Evolutionary conservation across 495 filamentous ascomycete species (phyloP), one percentile per base, ranked within the genome.

Genomic region (Chlorociboria aeruginascens): DNA sequence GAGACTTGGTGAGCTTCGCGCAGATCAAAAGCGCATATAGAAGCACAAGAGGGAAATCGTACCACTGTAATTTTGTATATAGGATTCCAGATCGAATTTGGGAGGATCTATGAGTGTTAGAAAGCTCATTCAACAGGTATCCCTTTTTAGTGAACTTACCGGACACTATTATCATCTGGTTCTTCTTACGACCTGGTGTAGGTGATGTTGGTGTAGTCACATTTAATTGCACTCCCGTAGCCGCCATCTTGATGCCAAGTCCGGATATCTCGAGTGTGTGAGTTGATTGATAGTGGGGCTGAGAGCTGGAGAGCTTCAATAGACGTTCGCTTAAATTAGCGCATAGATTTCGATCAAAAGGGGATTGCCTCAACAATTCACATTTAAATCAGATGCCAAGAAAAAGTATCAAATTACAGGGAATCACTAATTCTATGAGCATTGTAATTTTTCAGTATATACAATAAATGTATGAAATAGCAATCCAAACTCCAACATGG

Each of bases 1-100:
- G n/a, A 34, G n/a, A 28, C 0, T 1, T 11, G 6, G 25, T 45
- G 32, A 55, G 46, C 4, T 8, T 17, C 6, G 31, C 9, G 17
- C 7, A 11, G 9, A 30, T 11, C 6, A 16, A 6, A 6, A 34
- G 20, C 12, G 1, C 6, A 42, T 41, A 16, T 4, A 17, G 14
- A 12, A 10, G 9, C 14, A 4, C 38, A 13, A 20, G 11, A 40
- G 8, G 40, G n/a, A 3, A 25, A 35, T 52, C 64, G 40, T 64
- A 92, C 90, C 90, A 61, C 70, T 76, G 63, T 98, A 98, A 55
- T 95, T 94, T 31, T 83, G 72, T 35, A 95, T 86, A 63, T 96
- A 96, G 20, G 83, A 78, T 32, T 96, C 92, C 6, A 98, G 76
- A 59, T 98, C 92, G 48, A 96, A 82, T 57, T 94, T 95, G 0